Conservation (phyloP, 306 rosid genomes). For the Vigna radiata region DNA sequence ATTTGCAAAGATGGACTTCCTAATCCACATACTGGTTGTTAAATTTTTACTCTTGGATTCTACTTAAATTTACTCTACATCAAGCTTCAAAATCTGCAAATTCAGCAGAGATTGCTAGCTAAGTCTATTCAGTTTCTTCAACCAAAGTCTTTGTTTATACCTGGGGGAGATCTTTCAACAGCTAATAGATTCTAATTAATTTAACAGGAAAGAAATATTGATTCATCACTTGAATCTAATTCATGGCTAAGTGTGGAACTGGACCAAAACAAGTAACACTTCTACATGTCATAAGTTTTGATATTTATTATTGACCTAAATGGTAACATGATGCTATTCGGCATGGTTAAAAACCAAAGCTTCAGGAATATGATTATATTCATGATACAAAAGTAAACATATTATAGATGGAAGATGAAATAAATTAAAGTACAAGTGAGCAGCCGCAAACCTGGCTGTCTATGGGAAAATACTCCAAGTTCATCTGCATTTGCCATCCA, state of each 20-base stretch:
- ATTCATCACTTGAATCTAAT: constrained; percentile 26
- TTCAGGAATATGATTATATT: background rate
- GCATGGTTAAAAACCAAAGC: background rate
- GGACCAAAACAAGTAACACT: constrained; percentile 39
- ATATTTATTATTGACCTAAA: background rate
- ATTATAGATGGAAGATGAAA: constrained; percentile 26
- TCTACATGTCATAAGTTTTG: constrained; percentile 31
- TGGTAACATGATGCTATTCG: background rate
- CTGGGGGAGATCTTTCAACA: constrained; percentile 23
- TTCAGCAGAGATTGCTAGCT: constrained; percentile 8
- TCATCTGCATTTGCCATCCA: constrained; percentile 78
- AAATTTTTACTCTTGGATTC: constrained; percentile 1
- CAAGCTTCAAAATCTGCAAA: constrained; percentile 15
- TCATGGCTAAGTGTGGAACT: constrained; percentile 29
- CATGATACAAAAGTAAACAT: constrained; percentile 17
- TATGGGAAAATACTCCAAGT: constrained; percentile 93
- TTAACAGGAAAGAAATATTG: constrained; percentile 26
- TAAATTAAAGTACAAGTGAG: constrained; percentile 26
- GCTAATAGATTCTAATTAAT: constrained; percentile 30
- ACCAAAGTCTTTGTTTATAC: constrained; percentile 27
- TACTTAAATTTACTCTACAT: constrained; percentile 15
- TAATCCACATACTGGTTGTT: constrained; percentile 35
- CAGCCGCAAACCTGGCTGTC: constrained; percentile 84
- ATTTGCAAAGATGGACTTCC: constrained; percentile 22
- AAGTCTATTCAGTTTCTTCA: constrained; percentile 18